Conservation (phyloP, 306 rosid genomes). For the Lagenaria siceraria region DNA sequence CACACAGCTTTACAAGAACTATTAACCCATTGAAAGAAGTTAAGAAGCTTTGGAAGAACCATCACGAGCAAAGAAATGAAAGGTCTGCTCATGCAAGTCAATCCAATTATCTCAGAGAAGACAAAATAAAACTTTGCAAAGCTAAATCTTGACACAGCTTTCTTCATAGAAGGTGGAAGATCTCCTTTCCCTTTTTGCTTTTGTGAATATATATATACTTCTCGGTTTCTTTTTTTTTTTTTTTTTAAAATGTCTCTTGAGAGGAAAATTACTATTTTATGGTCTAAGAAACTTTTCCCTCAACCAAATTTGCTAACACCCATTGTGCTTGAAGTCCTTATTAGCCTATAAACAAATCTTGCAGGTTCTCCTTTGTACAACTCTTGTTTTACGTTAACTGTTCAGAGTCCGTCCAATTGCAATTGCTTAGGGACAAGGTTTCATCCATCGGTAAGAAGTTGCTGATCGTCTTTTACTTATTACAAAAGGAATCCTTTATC, state of each 20-base stretch:
- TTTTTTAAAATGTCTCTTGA: not conserved
- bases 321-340: not conserved
- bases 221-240: not conserved
- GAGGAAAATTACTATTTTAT: not conserved
- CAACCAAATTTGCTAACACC: not conserved
- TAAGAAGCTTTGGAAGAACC: not conserved
- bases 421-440: constrained; percentile 43
- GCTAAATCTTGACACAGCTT: not conserved
- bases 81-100: not conserved
- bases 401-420: constrained; percentile 24
- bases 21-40: not conserved
- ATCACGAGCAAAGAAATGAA: not conserved
- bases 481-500: not conserved
- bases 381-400: constrained; percentile 38
- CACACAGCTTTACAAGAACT: not conserved
- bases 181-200: not conserved
- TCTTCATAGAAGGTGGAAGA: not conserved
- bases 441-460: constrained; percentile 52
- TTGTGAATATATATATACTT: not conserved
- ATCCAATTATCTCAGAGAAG: not conserved
- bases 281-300: not conserved
- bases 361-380: constrained; percentile 76
- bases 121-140: not conserved
- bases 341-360: constrained; percentile 9
- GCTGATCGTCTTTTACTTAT: not conserved